These are phyloP conservation scores for Barbarea vulgaris DNA, from an alignment of 345 rosid genomes.

Conservation along the genomic window DNA sequence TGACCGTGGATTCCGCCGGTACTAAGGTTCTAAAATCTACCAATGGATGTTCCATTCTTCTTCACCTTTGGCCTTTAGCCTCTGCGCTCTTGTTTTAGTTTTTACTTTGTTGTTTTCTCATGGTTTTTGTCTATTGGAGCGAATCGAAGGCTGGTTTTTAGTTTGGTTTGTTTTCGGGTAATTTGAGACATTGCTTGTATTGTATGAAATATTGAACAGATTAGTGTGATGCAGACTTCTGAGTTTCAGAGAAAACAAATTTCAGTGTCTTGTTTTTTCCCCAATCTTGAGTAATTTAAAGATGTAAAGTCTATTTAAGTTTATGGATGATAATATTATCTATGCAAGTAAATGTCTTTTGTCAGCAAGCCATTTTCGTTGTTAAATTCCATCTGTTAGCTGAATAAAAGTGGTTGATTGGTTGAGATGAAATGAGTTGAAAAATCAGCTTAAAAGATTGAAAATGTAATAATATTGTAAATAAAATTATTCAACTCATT, in stretches of 20 bases:
- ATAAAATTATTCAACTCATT: no score
- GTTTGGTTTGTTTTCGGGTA: background rate
- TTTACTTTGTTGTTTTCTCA: background rate
- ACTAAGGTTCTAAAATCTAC: slow-evolving; percentile 37
- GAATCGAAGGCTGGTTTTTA: background rate
- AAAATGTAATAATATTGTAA: no score
- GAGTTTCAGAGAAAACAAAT: background rate
- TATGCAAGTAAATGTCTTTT: background rate
- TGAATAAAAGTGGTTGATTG: no score
- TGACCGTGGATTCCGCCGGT: slow-evolving; percentile 83
- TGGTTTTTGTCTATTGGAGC: slow-evolving; percentile 20
- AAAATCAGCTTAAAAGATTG: no score
- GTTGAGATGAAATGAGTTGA: no score
- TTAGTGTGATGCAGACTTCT: background rate
- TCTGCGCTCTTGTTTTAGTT: slow-evolving; percentile 2
- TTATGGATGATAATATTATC: background rate
- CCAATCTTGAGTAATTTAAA: background rate
- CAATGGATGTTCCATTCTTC: slow-evolving; percentile 9
- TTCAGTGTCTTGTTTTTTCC: background rate
- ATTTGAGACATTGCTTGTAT: slow-evolving; percentile 22
- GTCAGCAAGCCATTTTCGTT: background rate
- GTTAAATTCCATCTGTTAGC: slow-evolving; percentile 12
- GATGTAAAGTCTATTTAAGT: background rate
- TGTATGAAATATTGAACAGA: slow-evolving; percentile 27
- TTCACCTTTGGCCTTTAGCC: slow-evolving; percentile 2